phyloP scores from a whole-genome alignment of 306 rosid genomes.

The Medicago ruthenica region DNA sequence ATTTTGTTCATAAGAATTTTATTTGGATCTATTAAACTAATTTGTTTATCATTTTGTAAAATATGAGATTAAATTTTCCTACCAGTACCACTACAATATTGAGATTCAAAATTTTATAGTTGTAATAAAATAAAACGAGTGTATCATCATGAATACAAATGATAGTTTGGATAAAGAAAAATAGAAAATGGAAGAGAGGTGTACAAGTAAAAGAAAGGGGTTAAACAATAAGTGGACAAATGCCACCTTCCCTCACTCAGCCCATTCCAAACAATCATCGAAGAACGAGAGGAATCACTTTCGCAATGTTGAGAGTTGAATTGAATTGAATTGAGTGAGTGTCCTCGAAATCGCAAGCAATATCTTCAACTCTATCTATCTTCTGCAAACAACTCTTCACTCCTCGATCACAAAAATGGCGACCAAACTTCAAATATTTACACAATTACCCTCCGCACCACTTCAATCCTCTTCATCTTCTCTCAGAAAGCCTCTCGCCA shows the following conservation, averaged over 20 bases:
- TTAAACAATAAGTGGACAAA: no score
- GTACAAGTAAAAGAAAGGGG: no score
- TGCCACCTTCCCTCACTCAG: not conserved
- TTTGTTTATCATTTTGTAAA: no score
- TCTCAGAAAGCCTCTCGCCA: constrained; percentile 60
- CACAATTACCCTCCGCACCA: constrained; percentile 58
- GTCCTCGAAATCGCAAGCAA: constrained; percentile 33
- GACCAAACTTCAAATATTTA: constrained; percentile 64
- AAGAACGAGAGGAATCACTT: not conserved
- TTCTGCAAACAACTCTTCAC: not conserved
- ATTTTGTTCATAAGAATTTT: no score
- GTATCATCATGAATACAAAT: no score
- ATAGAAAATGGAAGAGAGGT: no score
- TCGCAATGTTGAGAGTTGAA: constrained; percentile 30
- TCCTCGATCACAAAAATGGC: constrained; percentile 60
- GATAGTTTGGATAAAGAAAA: no score
- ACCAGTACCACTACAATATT: no score
- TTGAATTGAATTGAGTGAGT: constrained; percentile 20
- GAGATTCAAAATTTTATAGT: no score
- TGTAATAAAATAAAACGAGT: no score
- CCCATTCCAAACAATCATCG: not conserved
- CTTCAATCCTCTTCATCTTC: constrained; percentile 54
- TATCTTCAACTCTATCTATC: constrained; percentile 49
- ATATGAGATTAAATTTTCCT: no score
- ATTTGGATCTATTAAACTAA: no score